phyloP scores from a whole-genome alignment of 345 rosid genomes.

The Gossypioides kirkii region DNA sequence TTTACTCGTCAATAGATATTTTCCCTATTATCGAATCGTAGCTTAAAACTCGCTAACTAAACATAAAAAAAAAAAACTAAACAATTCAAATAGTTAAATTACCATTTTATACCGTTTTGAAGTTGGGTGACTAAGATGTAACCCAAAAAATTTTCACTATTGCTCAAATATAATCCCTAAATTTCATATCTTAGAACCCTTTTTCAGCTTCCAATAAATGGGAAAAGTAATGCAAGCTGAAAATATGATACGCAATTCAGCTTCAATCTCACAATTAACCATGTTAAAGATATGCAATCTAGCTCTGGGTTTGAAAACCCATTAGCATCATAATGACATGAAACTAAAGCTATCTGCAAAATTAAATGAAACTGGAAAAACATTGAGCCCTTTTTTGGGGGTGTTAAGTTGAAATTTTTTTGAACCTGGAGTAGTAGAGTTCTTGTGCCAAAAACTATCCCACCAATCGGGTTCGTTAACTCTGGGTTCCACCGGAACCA shows the following conservation, averaged over 20 bases:
- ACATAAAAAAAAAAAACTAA: no score
- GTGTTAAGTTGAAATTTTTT: neutral
- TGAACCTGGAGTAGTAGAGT: constrained; percentile 61
- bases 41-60: no score
- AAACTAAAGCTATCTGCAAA: neutral
- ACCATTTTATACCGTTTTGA: no score
- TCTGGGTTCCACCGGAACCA: constrained; percentile 57
- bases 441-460: constrained; percentile 73
- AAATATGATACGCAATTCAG: neutral
- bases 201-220: neutral
- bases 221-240: neutral
- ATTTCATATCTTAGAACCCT: neutral
- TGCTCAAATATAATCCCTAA: neutral
- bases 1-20: no score
- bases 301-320: neutral
- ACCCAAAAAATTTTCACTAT: neutral
- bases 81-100: no score
- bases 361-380: neutral
- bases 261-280: neutral
- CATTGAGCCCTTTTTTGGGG: no score
- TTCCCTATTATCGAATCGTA: no score
- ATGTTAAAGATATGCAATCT: neutral
- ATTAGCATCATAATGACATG: neutral
- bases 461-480: constrained; percentile 89
- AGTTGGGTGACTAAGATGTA: no score